Percentiles rank a stretch among this genome's conserved stretches.
Conservation (phyloP, 495 filamentous ascomycete genomes). For the Mycothermus thermophilus region DNA sequence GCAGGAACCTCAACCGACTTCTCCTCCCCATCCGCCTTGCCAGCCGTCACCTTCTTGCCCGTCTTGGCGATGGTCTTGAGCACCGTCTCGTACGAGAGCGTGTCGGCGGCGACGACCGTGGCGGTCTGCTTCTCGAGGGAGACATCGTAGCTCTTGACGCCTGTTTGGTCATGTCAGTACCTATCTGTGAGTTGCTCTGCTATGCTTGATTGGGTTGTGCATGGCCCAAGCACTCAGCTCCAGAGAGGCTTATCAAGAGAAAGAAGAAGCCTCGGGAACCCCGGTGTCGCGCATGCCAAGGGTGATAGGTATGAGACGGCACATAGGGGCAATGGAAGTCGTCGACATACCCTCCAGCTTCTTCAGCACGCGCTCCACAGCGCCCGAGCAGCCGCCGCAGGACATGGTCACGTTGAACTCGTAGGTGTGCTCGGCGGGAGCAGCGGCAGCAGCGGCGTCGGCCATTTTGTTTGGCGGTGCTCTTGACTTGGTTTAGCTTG, state of each 20-base stretch:
- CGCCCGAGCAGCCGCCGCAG: conserved; percentile 51
- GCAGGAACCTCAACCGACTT: conserved; percentile 32
- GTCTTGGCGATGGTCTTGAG: conserved; percentile 88
- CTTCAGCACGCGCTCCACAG: conserved; percentile 82
- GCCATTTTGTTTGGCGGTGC: conserved; percentile 24
- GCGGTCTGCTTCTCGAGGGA: conserved; percentile 74
- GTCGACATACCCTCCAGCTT: conserved; percentile 73
- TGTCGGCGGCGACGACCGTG: conserved; percentile 47
- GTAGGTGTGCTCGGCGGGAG: conserved; percentile 34
- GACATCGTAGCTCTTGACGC: conserved; percentile 74
- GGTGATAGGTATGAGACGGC: neutral
- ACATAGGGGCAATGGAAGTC: conserved; percentile 6
- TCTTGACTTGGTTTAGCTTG: neutral
- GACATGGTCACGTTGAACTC: conserved; percentile 54
- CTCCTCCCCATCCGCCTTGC: conserved; percentile 43
- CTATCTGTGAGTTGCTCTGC: no score
- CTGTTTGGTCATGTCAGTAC: conserved; percentile 32
- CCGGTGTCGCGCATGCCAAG: neutral
- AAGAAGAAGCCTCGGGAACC: neutral
- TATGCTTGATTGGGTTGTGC: no score
- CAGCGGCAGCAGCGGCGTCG: conserved; percentile 13
- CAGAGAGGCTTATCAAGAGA: no score
- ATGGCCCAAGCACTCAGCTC: no score
- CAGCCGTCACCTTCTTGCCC: conserved; percentile 73
- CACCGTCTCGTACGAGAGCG: conserved; percentile 63